phyloP scores from a whole-genome alignment of 495 filamentous ascomycete species.

The Cercophora samala region DNA sequence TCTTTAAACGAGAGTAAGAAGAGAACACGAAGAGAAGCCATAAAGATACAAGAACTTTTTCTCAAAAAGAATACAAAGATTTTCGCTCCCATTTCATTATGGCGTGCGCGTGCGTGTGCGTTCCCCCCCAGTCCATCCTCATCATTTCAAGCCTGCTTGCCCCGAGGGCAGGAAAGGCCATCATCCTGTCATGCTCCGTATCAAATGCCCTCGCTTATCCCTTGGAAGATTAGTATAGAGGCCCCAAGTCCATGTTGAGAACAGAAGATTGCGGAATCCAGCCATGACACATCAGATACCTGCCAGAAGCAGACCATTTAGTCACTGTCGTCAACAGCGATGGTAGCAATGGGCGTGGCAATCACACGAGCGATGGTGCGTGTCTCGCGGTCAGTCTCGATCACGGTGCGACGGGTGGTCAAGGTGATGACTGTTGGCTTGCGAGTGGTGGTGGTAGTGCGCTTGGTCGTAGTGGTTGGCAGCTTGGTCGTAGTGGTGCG shows the following conservation, averaged over 20 bases:
- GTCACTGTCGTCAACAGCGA: not conserved
- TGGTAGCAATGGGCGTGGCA: not conserved
- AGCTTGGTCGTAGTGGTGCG: not conserved
- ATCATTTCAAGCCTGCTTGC: not conserved
- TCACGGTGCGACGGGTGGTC: constrained; percentile 7
- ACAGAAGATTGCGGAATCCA: not conserved
- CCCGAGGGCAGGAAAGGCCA: not conserved
- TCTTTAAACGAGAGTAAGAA: not conserved
- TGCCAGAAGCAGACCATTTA: not conserved
- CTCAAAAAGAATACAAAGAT: not conserved
- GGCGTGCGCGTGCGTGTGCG: not conserved
- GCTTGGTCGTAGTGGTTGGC: not conserved
- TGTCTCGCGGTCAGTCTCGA: constrained; percentile 6
- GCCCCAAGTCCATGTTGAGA: not conserved
- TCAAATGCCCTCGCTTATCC: not conserved
- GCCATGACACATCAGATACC: not conserved
- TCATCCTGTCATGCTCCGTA: not conserved
- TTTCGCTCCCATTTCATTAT: not conserved
- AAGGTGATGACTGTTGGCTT: constrained; percentile 4
- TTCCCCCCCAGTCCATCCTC: no score
- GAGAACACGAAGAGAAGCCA: not conserved
- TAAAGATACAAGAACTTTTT: not conserved
- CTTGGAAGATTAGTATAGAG: not conserved
- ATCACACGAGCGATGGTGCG: constrained; percentile 1
- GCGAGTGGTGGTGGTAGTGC: not conserved